phyloP scores from a whole-genome alignment of 352 stramenopile species.

The Pythium grandisporangium region DNA sequence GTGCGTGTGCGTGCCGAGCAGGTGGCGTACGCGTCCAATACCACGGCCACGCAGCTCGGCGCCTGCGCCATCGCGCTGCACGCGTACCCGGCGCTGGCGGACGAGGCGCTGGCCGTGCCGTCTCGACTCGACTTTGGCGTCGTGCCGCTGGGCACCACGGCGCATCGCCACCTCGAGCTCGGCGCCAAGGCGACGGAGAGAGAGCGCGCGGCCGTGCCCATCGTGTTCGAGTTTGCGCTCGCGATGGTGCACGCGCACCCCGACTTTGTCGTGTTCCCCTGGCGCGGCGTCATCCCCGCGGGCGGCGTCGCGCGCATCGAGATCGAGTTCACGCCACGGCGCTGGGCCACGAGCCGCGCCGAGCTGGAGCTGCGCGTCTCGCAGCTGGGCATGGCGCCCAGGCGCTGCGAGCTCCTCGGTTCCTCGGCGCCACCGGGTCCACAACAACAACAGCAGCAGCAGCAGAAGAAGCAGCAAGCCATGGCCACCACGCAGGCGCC shows the following conservation, averaged over 20 bases:
- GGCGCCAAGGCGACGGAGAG: no score
- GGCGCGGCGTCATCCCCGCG: slow-evolving; percentile 58
- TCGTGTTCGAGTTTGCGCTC: slow-evolving; percentile 86
- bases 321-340: slow-evolving; percentile 62
- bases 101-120: slow-evolving; percentile 69
- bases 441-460: no score
- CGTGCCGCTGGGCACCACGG: slow-evolving; percentile 37
- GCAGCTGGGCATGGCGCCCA: slow-evolving; percentile 65
- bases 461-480: background rate
- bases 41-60: slow-evolving; percentile 20
- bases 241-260: slow-evolving; percentile 48
- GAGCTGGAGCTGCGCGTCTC: slow-evolving; percentile 68
- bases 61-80: slow-evolving; percentile 73
- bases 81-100: slow-evolving; percentile 81
- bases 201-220: slow-evolving; percentile 83
- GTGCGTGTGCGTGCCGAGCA: slow-evolving; percentile 69
- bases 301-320: slow-evolving; percentile 55
- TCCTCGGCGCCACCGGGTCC: slow-evolving; percentile 32
- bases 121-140: slow-evolving; percentile 76
- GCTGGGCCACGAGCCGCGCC: slow-evolving; percentile 49
- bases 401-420: slow-evolving; percentile 49
- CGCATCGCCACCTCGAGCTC: slow-evolving; percentile 29
- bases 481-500: background rate
- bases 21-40: slow-evolving; percentile 53
- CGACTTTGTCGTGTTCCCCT: slow-evolving; percentile 69